Base-by-base conservation (phyloP, 805 yeast species). In the Metschnikowia colocasiae region DNA sequence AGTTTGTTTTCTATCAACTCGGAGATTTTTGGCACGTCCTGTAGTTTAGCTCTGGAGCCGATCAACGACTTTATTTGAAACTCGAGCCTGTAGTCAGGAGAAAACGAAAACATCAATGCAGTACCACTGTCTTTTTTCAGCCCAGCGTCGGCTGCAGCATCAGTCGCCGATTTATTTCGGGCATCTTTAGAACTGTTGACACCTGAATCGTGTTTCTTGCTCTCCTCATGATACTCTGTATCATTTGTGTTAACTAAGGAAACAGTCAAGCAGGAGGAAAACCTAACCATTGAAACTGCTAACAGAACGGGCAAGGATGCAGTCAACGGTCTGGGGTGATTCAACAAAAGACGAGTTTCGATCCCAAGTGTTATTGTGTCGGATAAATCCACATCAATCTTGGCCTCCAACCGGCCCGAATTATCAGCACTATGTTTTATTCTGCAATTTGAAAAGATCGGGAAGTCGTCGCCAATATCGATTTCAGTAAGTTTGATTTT, bases 401-500 rank as follows among this genome's bases (percentile, higher is more conserved):
- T 87, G 1, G 96, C 96, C 61, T 90, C 96, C 37, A 80, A 59
- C 36, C 83, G 67, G 15, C 82, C 71, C 18, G 78, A 73, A 1
- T 71, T 71, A 47, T 76, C 80, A 19, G 77, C 76, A 46, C 79
- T 76, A 50, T 81, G 82, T 52, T 75, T 75, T 32, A 94, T 87
- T 42, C 95, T 76, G 65, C 99, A 94, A 60, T 94, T 94, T 47
- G 96, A 87, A 62, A 94, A 87, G 43, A 94, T 87, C 3, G 99
- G 99, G 62, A 84, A 94, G 64, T 91, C 97, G 61, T 89, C 87
- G 29, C 99, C 99, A 48, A 94, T 83, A 58, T 90, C 92, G 22
- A 94, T 81, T 59, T 92, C 97, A 1, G 91, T 86, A 40, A 94
- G 80, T 50, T 78, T 78, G 34, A 94, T 82, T 20, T 79, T 76